Percentiles rank a stretch among this genome's conserved stretches.
These are phyloP conservation scores for Bonia amplexicaulis DNA, from an alignment of 176 grass and related monocot species.

Conservation along the genomic window DNA sequence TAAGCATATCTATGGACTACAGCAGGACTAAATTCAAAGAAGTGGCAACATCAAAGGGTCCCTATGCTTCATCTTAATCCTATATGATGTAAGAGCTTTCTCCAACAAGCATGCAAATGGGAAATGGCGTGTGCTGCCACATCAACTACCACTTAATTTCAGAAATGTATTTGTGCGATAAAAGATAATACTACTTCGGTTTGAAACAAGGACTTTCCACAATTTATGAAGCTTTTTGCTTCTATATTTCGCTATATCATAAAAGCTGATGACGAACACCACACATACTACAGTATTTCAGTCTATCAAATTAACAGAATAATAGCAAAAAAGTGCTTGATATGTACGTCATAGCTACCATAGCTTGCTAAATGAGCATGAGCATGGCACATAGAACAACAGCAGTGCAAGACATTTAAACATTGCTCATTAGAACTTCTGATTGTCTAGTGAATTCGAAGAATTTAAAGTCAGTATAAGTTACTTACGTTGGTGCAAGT, in stretches of 20 bases:
- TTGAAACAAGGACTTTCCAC: not conserved
- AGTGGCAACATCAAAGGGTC: not conserved
- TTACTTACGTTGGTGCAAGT: conserved; percentile 97
- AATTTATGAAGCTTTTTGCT: not conserved
- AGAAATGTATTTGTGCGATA: not conserved
- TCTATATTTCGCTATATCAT: not conserved
- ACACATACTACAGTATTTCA: not conserved
- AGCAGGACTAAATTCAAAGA: not conserved
- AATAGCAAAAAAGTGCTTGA: not conserved
- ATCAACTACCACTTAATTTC: not conserved
- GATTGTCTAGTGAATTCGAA: not conserved
- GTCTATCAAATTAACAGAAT: not conserved
- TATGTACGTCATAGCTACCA: not conserved
- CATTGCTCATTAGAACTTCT: not conserved
- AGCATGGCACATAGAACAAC: not conserved
- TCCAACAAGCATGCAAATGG: not conserved
- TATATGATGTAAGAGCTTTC: not conserved
- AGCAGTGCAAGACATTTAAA: not conserved
- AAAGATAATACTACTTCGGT: not conserved
- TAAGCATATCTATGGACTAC: not conserved
- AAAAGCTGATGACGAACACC: not conserved
- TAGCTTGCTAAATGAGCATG: not conserved
- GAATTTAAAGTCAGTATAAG: not conserved
- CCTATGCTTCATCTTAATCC: not conserved
- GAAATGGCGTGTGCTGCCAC: not conserved